Conservation (phyloP, 2,329 filamentous ascomycete genomes). For the Fusarium agapanthi region DNA sequence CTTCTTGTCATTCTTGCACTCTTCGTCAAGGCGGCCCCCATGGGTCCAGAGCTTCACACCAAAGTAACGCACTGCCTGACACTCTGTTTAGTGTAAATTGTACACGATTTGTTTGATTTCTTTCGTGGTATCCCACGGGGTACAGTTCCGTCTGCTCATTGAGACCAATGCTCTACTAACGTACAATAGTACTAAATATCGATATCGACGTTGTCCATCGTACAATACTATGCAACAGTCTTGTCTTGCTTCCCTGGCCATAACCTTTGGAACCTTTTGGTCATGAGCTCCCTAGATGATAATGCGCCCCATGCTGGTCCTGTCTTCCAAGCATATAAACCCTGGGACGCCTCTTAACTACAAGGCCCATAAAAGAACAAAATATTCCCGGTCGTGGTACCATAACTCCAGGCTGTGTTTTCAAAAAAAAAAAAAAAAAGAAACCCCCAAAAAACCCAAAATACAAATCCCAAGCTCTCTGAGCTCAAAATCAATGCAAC, state of each 20-base stretch:
- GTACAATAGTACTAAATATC: conserved; percentile 17
- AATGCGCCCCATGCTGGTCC: conserved; percentile 27
- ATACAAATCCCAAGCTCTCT: neutral
- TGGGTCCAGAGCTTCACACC: neutral
- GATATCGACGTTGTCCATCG: conserved; percentile 2
- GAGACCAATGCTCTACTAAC: conserved; percentile 9
- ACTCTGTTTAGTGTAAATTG: neutral
- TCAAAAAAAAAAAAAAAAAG: neutral
- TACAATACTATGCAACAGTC: conserved; percentile 7
- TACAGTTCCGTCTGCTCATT: neutral
- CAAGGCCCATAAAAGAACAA: neutral
- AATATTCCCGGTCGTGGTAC: conserved; percentile 9
- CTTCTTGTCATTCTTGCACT: neutral
- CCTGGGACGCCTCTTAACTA: conserved; percentile 3
- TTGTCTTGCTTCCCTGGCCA: neutral
- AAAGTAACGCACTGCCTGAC: neutral
- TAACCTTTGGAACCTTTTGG: neutral
- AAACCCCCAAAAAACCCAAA: neutral
- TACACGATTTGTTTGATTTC: neutral
- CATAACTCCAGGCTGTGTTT: conserved; percentile 19
- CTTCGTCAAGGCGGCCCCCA: neutral
- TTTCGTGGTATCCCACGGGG: neutral
- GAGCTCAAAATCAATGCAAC: neutral
- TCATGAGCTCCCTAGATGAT: neutral
- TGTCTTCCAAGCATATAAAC: conserved; percentile 30